These are phyloP conservation scores for Atkinsonella hypoxylon DNA, from an alignment of 2,329 filamentous ascomycete species.

Conservation along the genomic window DNA sequence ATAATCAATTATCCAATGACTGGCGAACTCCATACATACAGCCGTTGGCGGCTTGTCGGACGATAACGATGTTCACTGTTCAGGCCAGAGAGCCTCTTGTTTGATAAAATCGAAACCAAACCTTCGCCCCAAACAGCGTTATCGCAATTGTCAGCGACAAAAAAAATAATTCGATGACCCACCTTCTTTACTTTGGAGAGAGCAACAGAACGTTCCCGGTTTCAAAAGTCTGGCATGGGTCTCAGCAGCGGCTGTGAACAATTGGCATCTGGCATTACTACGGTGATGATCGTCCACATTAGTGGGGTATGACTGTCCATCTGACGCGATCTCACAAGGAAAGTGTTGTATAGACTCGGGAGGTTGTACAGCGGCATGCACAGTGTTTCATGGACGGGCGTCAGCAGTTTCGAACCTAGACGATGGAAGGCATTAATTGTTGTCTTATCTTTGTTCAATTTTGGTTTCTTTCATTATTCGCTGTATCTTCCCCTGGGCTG, in stretches of 20 bases:
- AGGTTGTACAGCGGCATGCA: conserved; percentile 4
- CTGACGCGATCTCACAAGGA: conserved; percentile 1
- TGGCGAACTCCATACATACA: conserved; percentile 1
- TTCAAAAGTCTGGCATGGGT: not conserved
- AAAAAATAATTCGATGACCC: not conserved
- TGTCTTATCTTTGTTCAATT: conserved; percentile 3
- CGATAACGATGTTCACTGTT: not conserved
- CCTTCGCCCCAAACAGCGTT: not conserved
- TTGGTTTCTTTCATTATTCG: not conserved
- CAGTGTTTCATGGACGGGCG: not conserved
- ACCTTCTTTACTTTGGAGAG: not conserved
- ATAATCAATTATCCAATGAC: conserved; percentile 15
- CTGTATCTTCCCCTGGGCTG: not conserved
- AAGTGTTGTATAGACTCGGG: not conserved
- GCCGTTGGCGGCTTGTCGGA: not conserved
- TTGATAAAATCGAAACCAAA: not conserved
- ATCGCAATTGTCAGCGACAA: not conserved
- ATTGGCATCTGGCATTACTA: conserved; percentile 1
- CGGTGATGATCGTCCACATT: not conserved
- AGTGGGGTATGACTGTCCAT: not conserved
- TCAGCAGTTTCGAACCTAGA: conserved; percentile 5
- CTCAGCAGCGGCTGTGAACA: not conserved
- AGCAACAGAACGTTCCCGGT: not conserved
- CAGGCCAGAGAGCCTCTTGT: not conserved
- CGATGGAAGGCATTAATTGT: conserved; percentile 3